Percentiles rank a stretch among this genome's conserved stretches.
Evolutionary conservation across 306 rosid species (phyloP).

Genomic region (Acacia crassicarpa): DNA sequence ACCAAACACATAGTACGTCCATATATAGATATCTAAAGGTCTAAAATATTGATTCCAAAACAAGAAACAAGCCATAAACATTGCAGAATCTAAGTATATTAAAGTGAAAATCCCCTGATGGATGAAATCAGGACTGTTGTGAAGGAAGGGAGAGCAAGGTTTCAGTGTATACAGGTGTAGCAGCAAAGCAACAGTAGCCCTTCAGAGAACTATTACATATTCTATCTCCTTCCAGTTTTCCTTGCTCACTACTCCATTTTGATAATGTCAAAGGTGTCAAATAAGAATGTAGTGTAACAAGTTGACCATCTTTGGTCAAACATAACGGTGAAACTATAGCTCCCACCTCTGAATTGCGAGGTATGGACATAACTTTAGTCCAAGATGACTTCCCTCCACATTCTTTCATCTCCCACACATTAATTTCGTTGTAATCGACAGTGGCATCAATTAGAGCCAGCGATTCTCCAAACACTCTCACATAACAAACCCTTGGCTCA

Average conservation of each 20-base stretch:
- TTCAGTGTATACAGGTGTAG: background rate
- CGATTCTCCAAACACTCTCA: background rate
- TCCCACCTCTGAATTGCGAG: too few species aligned
- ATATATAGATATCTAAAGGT: too few species aligned
- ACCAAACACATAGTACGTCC: too few species aligned
- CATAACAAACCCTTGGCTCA: background rate
- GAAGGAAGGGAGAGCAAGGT: background rate
- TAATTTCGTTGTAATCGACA: background rate
- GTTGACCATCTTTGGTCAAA: background rate
- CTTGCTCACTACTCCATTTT: background rate
- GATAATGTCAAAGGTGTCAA: background rate
- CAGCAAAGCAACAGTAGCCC: too few species aligned
- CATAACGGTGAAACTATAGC: background rate
- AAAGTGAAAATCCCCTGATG: too few species aligned
- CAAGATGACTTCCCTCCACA: background rate
- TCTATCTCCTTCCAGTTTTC: background rate
- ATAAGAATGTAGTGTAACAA: background rate
- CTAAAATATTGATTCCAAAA: too few species aligned
- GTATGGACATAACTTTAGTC: background rate
- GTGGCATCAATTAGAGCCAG: background rate
- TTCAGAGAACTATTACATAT: background rate
- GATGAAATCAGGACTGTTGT: too few species aligned
- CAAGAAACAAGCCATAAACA: too few species aligned
- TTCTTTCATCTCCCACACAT: background rate
- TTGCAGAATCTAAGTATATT: too few species aligned